These are phyloP conservation scores for Solanum chiquidenum DNA, from an alignment of 257 asterid species.

Conservation along the genomic window DNA sequence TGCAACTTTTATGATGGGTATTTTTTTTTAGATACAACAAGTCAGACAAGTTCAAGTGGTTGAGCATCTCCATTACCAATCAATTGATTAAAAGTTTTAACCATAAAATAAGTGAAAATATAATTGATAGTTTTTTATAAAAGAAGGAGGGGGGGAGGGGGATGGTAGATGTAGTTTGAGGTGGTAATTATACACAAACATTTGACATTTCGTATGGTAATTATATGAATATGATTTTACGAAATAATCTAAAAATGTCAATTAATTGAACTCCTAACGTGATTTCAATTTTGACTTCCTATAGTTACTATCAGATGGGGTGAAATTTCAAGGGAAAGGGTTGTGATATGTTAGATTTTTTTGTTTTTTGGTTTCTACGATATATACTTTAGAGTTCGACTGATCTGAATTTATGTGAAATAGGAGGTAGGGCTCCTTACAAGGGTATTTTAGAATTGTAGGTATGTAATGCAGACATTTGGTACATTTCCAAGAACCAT, in stretches of 20 bases:
- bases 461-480: not conserved
- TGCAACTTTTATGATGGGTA: too few relatives aligned
- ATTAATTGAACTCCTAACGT: not conserved
- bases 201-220: not conserved
- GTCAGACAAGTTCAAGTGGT: too few relatives aligned
- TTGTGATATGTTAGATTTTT: not conserved
- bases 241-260: not conserved
- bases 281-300: not conserved
- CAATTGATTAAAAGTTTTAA: too few relatives aligned
- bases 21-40: too few relatives aligned
- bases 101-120: too few relatives aligned
- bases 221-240: not conserved
- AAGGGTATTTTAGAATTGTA: not conserved
- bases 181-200: not conserved
- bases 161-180: not conserved
- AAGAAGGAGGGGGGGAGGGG: too few relatives aligned
- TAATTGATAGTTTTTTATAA: too few relatives aligned
- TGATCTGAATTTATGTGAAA: too few relatives aligned
- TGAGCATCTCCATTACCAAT: too few relatives aligned
- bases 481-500: slow-evolving; percentile 6
- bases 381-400: not conserved
- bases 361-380: too few relatives aligned
- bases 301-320: not conserved
- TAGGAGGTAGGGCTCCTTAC: too few relatives aligned
- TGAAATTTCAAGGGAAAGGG: not conserved